A percentile compares a stretch with the other conserved stretches of the same genome.
Evolutionary conservation across 2,329 filamentous ascomycete genomes (phyloP).

Genomic region (Colletotrichum godetiae): DNA sequence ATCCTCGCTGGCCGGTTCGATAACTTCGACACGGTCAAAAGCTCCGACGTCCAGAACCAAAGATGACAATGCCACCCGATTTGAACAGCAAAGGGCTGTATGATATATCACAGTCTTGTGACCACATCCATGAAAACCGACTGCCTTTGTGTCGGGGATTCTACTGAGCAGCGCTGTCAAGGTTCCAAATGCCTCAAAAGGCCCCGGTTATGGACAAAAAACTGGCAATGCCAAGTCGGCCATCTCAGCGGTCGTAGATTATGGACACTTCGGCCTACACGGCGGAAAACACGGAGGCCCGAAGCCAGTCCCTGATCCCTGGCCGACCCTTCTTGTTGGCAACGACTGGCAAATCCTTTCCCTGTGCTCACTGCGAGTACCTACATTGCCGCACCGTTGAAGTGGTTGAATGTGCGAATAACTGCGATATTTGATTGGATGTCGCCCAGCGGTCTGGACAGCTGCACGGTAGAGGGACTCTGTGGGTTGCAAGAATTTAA

Average conservation of each 20-base stretch:
- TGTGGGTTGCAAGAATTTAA: background rate
- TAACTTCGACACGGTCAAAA: slow-evolving; percentile 6
- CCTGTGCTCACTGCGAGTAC: background rate
- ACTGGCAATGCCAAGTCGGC: background rate
- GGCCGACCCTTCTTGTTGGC: slow-evolving; percentile 13
- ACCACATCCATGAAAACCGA: background rate
- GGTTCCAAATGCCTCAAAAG: background rate
- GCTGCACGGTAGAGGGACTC: background rate
- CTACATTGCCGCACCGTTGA: background rate
- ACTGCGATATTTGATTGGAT: slow-evolving; percentile 5
- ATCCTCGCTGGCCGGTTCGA: slow-evolving; percentile 3
- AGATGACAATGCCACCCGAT: background rate
- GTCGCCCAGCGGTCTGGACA: slow-evolving; percentile 6
- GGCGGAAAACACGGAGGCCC: slow-evolving; percentile 22
- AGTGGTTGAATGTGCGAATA: background rate
- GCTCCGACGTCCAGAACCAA: background rate
- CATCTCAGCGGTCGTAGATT: slow-evolving; percentile 5
- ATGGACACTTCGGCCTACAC: slow-evolving; percentile 21
- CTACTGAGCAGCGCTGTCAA: background rate
- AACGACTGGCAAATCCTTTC: background rate
- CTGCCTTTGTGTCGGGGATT: background rate
- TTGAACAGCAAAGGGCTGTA: background rate
- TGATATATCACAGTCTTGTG: background rate
- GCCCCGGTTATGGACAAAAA: background rate
- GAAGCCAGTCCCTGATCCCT: slow-evolving; percentile 22